A percentile compares a stretch with the other conserved stretches of the same genome.
phyloP scores from a whole-genome alignment of 1,284 basidiomycete species.

The Marasmius tenuissimus region DNA sequence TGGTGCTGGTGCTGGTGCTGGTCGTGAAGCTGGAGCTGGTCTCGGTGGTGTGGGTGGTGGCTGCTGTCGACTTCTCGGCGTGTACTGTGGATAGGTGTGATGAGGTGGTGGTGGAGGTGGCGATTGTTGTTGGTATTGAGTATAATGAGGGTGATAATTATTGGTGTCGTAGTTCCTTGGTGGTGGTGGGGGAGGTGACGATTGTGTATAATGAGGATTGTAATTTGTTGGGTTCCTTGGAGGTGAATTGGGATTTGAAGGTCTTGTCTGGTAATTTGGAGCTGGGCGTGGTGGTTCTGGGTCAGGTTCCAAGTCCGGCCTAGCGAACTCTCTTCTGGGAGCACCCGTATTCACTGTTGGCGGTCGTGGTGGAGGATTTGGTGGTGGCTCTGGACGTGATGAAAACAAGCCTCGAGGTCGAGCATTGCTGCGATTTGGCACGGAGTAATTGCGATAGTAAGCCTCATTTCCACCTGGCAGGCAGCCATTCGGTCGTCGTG shows the following conservation, averaged over 20 bases:
- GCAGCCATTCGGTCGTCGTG: slow-evolving; percentile 59
- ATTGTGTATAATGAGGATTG: background rate
- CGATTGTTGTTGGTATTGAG: background rate
- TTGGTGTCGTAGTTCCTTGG: background rate
- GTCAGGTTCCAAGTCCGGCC: slow-evolving; percentile 41
- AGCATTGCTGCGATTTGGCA: slow-evolving; percentile 48
- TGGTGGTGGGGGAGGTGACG: background rate
- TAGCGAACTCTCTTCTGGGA: slow-evolving; percentile 33
- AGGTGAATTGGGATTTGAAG: background rate
- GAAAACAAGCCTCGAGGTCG: slow-evolving; percentile 57
- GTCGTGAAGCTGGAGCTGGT: slow-evolving; percentile 10
- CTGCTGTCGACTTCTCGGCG: slow-evolving; percentile 5
- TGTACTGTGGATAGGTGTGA: slow-evolving; percentile 20
- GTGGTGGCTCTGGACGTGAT: slow-evolving; percentile 13
- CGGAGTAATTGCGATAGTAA: slow-evolving; percentile 65
- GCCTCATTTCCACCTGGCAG: slow-evolving; percentile 56
- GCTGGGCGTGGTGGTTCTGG: slow-evolving; percentile 26
- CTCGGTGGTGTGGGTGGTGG: slow-evolving; percentile 13
- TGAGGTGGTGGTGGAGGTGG: slow-evolving; percentile 23
- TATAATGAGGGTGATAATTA: background rate
- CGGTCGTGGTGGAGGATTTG: slow-evolving; percentile 25
- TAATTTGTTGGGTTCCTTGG: background rate
- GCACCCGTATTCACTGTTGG: slow-evolving; percentile 23
- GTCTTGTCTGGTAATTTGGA: slow-evolving; percentile 15
- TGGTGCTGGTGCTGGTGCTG: slow-evolving; percentile 21